Percentiles rank a stretch among this genome's conserved stretches.
These are phyloP conservation scores for Tetradesmus lagerheimii DNA, from an alignment of 139 green algal species.

Conservation along the genomic window DNA sequence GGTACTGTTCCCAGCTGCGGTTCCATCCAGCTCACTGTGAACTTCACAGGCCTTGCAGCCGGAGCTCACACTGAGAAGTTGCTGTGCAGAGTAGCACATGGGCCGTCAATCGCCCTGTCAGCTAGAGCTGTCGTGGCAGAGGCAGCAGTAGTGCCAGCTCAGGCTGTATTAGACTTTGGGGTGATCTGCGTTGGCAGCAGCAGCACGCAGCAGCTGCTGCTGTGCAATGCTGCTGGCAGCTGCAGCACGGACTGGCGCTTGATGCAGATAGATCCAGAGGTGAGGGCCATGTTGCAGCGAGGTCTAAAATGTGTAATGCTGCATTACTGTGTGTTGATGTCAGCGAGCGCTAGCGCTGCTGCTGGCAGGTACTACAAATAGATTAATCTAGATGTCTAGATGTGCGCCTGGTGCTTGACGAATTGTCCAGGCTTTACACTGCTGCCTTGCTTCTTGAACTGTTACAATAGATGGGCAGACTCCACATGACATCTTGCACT, in stretches of 20 bases:
- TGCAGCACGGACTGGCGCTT: background rate
- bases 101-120: background rate
- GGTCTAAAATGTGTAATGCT: background rate
- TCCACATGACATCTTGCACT: no score
- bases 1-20: background rate
- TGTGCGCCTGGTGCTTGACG: no score
- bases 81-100: background rate
- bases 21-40: background rate
- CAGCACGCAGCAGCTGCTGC: background rate
- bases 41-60: slow-evolving; percentile 20
- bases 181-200: background rate
- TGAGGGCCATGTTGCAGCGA: background rate
- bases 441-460: no score
- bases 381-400: no score
- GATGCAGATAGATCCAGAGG: slow-evolving; percentile 2
- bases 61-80: slow-evolving; percentile 10
- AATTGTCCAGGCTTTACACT: no score
- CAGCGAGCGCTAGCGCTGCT: no score
- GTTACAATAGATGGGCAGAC: no score
- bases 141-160: background rate
- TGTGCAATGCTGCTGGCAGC: background rate
- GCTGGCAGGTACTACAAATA: no score
- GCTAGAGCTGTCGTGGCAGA: background rate
- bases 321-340: no score
- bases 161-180: slow-evolving; percentile 26